A percentile compares a stretch with the other conserved stretches of the same genome.
Conservation (phyloP, 2,329 filamentous ascomycete species). For the Aspergillus quadricinctus region DNA sequence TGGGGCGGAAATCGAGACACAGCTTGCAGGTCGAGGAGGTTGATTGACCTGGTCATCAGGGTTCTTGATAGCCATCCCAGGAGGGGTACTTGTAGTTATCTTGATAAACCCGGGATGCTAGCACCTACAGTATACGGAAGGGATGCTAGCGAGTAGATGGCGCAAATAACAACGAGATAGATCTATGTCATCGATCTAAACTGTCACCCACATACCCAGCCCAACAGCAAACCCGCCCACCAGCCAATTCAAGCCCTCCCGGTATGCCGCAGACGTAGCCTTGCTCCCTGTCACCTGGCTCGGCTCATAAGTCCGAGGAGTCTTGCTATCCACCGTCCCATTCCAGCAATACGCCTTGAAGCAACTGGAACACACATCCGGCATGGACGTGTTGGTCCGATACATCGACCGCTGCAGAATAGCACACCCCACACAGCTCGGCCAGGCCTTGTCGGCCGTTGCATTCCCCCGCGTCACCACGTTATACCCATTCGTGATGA, state of each 20-base stretch:
- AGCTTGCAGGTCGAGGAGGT: too few species aligned
- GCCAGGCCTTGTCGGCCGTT: conserved; percentile 70
- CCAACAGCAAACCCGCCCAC: neutral
- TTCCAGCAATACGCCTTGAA: conserved; percentile 90
- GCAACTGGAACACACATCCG: conserved; percentile 68
- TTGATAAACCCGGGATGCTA: too few species aligned
- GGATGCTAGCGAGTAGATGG: too few species aligned
- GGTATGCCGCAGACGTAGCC: neutral
- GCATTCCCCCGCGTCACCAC: conserved; percentile 78
- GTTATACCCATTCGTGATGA: conserved; percentile 83
- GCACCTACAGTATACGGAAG: too few species aligned
- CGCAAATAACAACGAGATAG: too few species aligned
- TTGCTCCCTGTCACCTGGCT: neutral
- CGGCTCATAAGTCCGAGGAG: conserved; percentile 42
- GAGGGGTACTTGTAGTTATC: too few species aligned
- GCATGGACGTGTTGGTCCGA: conserved; percentile 64
- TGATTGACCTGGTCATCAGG: too few species aligned
- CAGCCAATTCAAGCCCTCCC: neutral
- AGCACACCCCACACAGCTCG: conserved; percentile 81
- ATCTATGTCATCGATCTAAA: neutral
- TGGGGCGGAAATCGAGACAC: too few species aligned
- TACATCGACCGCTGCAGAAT: conserved; percentile 72
- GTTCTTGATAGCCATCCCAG: too few species aligned
- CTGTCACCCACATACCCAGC: neutral
- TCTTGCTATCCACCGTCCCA: conserved; percentile 56